phyloP scores from a whole-genome alignment of 108 stramenopile genomes.

The Epithemia pelagica region DNA sequence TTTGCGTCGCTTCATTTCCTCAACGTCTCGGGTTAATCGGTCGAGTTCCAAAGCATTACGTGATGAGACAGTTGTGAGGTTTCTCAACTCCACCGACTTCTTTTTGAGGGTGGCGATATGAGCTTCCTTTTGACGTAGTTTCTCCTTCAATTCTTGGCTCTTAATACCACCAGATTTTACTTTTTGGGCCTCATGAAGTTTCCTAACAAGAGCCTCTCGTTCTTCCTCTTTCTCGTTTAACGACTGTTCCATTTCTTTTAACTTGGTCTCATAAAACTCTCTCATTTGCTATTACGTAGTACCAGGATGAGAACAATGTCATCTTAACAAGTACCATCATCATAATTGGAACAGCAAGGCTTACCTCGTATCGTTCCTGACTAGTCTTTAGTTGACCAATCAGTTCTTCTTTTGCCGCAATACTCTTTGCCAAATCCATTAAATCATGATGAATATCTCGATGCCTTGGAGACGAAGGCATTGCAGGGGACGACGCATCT shows the following conservation, averaged over 20 bases:
- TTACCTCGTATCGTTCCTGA: conserved; percentile 47
- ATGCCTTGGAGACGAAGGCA: background rate
- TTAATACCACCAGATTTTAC: background rate
- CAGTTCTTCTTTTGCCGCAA: conserved; percentile 50
- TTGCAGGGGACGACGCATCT: conserved; percentile 24
- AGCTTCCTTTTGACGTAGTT: conserved; percentile 35
- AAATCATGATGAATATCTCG: conserved; percentile 37
- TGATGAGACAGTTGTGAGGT: conserved; percentile 40
- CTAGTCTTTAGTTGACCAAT: conserved; percentile 42
- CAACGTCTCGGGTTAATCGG: conserved; percentile 28
- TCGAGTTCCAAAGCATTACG: conserved; percentile 39
- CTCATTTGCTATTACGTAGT: conserved; percentile 31
- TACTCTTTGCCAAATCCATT: conserved; percentile 33
- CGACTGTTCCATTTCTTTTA: conserved; percentile 39
- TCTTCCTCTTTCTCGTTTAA: conserved; percentile 34
- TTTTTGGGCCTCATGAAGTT: conserved; percentile 25
- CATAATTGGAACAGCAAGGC: conserved; percentile 8
- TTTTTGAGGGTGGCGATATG: conserved; percentile 38
- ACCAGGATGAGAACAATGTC: background rate
- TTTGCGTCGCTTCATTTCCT: conserved; percentile 43
- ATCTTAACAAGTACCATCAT: background rate
- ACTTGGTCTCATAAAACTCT: conserved; percentile 46
- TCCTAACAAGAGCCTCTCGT: conserved; percentile 26
- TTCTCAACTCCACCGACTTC: conserved; percentile 31
- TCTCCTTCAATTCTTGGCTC: too few relatives aligned